A percentile compares a stretch with the other conserved stretches of the same genome.
These are phyloP conservation scores for Knufia fluminis DNA, from an alignment of 2,329 filamentous ascomycete species.

Conservation along the genomic window DNA sequence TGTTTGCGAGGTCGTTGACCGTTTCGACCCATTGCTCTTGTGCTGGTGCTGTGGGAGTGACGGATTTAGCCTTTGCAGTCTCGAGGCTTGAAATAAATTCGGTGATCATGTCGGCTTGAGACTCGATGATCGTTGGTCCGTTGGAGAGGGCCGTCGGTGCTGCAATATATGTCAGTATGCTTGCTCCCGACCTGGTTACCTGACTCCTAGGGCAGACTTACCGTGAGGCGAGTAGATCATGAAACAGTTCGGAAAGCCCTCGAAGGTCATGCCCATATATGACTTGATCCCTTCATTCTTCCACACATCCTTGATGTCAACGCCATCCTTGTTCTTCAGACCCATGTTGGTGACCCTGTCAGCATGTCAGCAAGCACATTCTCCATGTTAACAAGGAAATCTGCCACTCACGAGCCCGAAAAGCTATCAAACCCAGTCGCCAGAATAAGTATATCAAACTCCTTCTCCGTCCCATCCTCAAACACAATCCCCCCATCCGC, in stretches of 20 bases:
- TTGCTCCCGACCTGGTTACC: too few species aligned
- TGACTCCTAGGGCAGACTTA: too few species aligned
- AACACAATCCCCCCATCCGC: conserved; percentile 14
- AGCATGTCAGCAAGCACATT: neutral
- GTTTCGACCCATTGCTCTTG: conserved; percentile 42
- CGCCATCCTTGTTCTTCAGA: conserved; percentile 28
- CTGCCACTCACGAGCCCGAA: conserved; percentile 24
- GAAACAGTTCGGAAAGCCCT: conserved; percentile 41
- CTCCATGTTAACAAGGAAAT: neutral
- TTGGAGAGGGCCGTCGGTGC: conserved; percentile 23
- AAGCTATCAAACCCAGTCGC: conserved; percentile 39
- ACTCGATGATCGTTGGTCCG: conserved; percentile 43
- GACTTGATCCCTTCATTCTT: conserved; percentile 25
- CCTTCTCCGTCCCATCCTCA: conserved; percentile 23
- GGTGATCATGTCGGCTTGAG: conserved; percentile 35
- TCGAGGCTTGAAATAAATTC: conserved; percentile 44
- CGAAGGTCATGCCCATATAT: conserved; percentile 35
- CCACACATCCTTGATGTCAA: conserved; percentile 31
- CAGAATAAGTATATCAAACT: conserved; percentile 34
- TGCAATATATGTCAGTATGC: neutral
- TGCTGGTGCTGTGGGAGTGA: conserved; percentile 41
- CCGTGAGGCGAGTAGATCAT: conserved; percentile 47
- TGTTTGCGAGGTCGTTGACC: conserved; percentile 39
- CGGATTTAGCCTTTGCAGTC: conserved; percentile 37
- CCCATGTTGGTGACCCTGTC: conserved; percentile 31